Evolutionary conservation across 805 yeast genomes (phyloP).

Genomic region (Spathaspora passalidarum): DNA sequence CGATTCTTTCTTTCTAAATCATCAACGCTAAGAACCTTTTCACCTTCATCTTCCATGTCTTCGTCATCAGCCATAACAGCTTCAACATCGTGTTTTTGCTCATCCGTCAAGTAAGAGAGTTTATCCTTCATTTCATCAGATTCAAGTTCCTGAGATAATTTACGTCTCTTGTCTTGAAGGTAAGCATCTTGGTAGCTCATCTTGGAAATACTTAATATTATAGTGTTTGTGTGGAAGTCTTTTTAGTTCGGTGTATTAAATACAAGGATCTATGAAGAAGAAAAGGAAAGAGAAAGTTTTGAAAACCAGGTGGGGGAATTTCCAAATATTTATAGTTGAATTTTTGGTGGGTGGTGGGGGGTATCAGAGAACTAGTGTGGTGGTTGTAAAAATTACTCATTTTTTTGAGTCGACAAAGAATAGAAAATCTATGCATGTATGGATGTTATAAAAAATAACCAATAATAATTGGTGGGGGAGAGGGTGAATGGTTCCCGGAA

Average conservation of each 20-base stretch:
- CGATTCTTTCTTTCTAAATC: slow-evolving; percentile 8
- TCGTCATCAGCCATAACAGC: slow-evolving; percentile 5
- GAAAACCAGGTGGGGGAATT: neutral
- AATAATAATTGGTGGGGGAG: neutral
- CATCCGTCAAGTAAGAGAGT: slow-evolving; percentile 5
- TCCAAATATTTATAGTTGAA: slow-evolving; percentile 1
- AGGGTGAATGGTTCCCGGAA: neutral
- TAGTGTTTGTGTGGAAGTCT: neutral
- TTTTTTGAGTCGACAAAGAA: neutral
- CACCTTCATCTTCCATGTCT: neutral
- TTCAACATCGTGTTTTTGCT: slow-evolving; percentile 7
- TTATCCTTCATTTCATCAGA: slow-evolving; percentile 5
- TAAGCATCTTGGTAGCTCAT: slow-evolving; percentile 10
- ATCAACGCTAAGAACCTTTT: slow-evolving; percentile 5
- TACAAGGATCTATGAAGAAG: slow-evolving; percentile 4
- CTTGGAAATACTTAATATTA: slow-evolving; percentile 5
- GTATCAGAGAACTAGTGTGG: neutral
- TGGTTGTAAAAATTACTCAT: neutral
- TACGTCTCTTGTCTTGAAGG: slow-evolving; percentile 10
- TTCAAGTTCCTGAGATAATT: slow-evolving; percentile 8
- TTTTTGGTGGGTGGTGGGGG: neutral
- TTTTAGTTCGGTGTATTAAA: slow-evolving; percentile 4
- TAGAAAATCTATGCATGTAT: neutral
- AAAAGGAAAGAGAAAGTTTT: neutral
- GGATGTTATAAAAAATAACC: neutral